Percentiles rank a stretch among this genome's conserved stretches.
These are phyloP conservation scores for Phytophthora hibernalis DNA, from an alignment of 352 stramenopile genomes.

Conservation along the genomic window DNA sequence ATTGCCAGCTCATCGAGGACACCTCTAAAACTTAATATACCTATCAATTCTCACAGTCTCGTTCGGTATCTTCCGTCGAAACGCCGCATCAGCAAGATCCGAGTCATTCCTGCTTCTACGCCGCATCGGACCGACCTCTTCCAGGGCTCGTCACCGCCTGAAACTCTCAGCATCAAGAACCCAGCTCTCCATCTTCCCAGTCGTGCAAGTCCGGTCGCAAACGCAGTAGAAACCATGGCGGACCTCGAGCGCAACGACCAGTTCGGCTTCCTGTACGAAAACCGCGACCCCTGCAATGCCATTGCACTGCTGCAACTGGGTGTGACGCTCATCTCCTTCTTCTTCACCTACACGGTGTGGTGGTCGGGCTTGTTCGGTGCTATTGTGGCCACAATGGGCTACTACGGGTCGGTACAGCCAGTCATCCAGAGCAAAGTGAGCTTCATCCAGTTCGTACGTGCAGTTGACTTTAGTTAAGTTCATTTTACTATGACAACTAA, in stretches of 20 bases:
- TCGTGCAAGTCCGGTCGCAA: background rate
- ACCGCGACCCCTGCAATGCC: constrained; percentile 84
- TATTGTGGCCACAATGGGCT: constrained; percentile 82
- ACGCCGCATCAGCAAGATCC: constrained; percentile 22
- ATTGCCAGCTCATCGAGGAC: constrained; percentile 44
- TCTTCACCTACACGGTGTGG: constrained; percentile 87
- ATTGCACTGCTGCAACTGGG: constrained; percentile 80
- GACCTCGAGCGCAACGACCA: constrained; percentile 76
- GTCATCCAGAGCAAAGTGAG: constrained; percentile 90
- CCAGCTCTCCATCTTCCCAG: background rate
- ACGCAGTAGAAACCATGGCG: constrained; percentile 46
- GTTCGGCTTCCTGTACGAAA: constrained; percentile 86
- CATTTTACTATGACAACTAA: background rate
- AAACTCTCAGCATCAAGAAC: background rate
- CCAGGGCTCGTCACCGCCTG: background rate
- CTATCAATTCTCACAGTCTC: background rate
- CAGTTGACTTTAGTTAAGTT: background rate
- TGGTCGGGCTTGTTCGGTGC: constrained; percentile 80
- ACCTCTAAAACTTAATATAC: constrained; percentile 20
- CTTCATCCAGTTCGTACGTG: constrained; percentile 88
- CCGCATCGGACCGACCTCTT: background rate
- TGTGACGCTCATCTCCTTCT: constrained; percentile 72
- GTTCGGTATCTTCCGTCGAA: constrained; percentile 31
- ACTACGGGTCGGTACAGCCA: constrained; percentile 83
- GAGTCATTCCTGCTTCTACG: constrained; percentile 28